Percentiles rank a stretch among this genome's conserved stretches.
Conservation (phyloP, 495 filamentous ascomycete species). For the Parathielavia appendiculata region DNA sequence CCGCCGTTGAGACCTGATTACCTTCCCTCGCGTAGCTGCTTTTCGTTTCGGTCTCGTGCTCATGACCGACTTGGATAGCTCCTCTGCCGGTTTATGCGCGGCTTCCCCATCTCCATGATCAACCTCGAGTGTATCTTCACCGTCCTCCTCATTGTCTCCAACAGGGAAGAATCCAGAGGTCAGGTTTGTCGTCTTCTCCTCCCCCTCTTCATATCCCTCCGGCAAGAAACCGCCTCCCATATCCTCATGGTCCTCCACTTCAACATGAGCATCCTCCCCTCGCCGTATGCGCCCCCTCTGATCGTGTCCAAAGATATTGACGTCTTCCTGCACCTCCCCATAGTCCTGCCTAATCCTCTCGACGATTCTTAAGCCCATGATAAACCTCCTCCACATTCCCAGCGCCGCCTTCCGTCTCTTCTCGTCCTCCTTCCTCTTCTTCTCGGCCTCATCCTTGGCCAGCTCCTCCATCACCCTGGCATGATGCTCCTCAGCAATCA, state of each 20-base stretch:
- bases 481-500: constrained; percentile 76
- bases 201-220: constrained; percentile 45
- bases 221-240: constrained; percentile 54
- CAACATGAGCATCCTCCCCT: constrained; percentile 21
- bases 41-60: constrained; percentile 25
- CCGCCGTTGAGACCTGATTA: constrained; percentile 15
- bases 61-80: constrained; percentile 24
- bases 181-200: constrained; percentile 24
- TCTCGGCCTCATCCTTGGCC: constrained; percentile 73
- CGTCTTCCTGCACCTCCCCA: constrained; percentile 47
- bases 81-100: not conserved
- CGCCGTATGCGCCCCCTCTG: constrained; percentile 10
- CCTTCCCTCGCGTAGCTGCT: constrained; percentile 14
- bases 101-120: constrained; percentile 27
- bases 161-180: constrained; percentile 42
- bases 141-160: constrained; percentile 34
- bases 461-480: constrained; percentile 73
- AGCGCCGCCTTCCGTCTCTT: constrained; percentile 73
- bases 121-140: constrained; percentile 26
- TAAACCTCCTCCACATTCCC: constrained; percentile 76
- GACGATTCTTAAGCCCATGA: constrained; percentile 77
- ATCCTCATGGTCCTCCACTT: constrained; percentile 40
- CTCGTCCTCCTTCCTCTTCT: constrained; percentile 69
- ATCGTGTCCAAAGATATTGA: constrained; percentile 38
- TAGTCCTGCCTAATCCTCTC: constrained; percentile 77